Evolutionary conservation across 1,284 basidiomycete species (phyloP), one percentile per base, ranked within the genome.

Genomic region (Cryptococcus sp.): DNA sequence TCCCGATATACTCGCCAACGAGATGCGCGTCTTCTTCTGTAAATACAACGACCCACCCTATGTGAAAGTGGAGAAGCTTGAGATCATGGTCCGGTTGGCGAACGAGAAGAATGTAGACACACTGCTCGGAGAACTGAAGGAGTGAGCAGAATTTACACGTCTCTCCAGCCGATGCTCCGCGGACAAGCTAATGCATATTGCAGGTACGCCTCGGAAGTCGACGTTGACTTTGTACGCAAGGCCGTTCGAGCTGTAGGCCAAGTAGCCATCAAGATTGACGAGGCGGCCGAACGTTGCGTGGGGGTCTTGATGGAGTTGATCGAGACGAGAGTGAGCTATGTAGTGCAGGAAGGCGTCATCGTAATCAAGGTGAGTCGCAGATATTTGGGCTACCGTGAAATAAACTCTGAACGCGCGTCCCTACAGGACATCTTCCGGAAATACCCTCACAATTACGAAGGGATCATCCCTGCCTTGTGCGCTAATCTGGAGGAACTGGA

Each of bases 21-120:
- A 99, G 73, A 94, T 99, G 77, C 91, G 93, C 65, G 93, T 97
- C 20, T 99, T 99, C 81, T 99, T 99, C 81, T 98, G 94, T 88
- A 99, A 98, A 79, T 99, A 99, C 80, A 99, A 98, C 74, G 96
- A 99, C 74, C 96, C 96, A 2, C 93, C 96, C 64, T 99, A 99
- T 78, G 93, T 99, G 79, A 99, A 99, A 78, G 85, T 99, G 40
- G 94, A 94, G 54, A 99, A 99, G 75, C 83, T 99, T 57, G 96
- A 99, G 77, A 98, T 99, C 71, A 98, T 99, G 88, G 96, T 98
- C 76, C 86, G 96, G 17, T 83, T 99, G 23, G 91, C 93, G 15
- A 87, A 88, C 49, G 88, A 93, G 65, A 88, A 91, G 73, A 99
- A 98, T 74, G 90, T 91, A 38, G 85, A 84, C 67, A 92, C 96